Conservation (phyloP, 306 rosid species). For the Cicer arietinum region DNA sequence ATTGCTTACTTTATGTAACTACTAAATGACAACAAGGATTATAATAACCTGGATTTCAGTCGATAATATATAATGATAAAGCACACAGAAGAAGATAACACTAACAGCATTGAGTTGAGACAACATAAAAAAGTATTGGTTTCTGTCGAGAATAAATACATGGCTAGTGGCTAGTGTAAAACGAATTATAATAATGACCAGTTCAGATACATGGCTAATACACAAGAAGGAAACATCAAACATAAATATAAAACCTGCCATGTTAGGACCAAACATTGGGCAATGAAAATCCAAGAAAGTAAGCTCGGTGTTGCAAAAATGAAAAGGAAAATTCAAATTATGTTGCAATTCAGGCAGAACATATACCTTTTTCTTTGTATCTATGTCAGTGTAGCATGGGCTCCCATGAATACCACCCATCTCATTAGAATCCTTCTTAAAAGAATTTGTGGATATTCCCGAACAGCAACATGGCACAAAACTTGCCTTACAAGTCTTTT, state of each 20-base stretch:
- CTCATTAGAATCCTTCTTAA: slow-evolving; percentile 60
- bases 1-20: slow-evolving; percentile 21
- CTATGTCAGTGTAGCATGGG: slow-evolving; percentile 41
- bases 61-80: slow-evolving; percentile 7
- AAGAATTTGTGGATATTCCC: slow-evolving; percentile 61
- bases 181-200: background rate
- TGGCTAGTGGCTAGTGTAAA: background rate
- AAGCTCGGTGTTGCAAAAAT: background rate
- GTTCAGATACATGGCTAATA: slow-evolving; percentile 19
- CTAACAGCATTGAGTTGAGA: slow-evolving; percentile 18
- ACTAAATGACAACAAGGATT: slow-evolving; percentile 31
- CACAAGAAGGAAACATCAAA: slow-evolving; percentile 22
- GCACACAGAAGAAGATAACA: slow-evolving; percentile 26
- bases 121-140: background rate
- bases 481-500: slow-evolving; percentile 48
- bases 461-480: slow-evolving; percentile 56
- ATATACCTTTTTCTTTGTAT: slow-evolving; percentile 61
- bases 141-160: slow-evolving; percentile 26
- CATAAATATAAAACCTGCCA: slow-evolving; percentile 16
- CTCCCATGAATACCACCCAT: slow-evolving; percentile 47
- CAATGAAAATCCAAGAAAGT: slow-evolving; percentile 15
- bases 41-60: slow-evolving; percentile 28
- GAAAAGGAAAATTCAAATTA: slow-evolving; percentile 20
- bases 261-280: slow-evolving; percentile 9
- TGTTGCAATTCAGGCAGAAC: slow-evolving; percentile 42